These are phyloP conservation scores for Beta lomatogona DNA, from an alignment of 179 eudicot species.

Conservation along the genomic window DNA sequence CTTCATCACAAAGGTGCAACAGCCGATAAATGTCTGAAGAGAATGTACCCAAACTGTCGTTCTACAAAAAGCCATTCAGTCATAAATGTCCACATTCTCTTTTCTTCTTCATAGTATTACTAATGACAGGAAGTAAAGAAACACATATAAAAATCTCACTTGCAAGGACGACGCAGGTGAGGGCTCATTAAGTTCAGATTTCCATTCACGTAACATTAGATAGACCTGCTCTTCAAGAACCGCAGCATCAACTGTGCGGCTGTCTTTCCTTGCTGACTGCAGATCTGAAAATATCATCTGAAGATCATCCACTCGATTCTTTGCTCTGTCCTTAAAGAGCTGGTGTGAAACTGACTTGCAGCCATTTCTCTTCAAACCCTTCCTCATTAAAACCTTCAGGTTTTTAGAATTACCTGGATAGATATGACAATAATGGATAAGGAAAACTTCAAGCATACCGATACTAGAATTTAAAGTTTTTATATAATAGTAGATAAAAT, in stretches of 20 bases:
- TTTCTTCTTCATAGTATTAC: background rate
- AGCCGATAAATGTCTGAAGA: slow-evolving; percentile 84
- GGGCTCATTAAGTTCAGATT: slow-evolving; percentile 89
- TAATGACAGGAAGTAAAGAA: slow-evolving; percentile 10
- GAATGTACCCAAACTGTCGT: slow-evolving; percentile 71
- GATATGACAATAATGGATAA: background rate
- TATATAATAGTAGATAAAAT: background rate
- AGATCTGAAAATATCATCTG: slow-evolving; percentile 81
- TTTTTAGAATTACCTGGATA: slow-evolving; percentile 15
- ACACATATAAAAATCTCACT: slow-evolving; percentile 31
- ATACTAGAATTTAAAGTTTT: background rate
- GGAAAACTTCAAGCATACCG: background rate
- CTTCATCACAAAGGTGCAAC: slow-evolving; percentile 86
- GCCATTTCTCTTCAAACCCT: slow-evolving; percentile 71
- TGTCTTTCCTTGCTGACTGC: slow-evolving; percentile 89
- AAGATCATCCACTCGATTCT: slow-evolving; percentile 95
- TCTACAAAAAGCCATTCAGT: slow-evolving; percentile 50
- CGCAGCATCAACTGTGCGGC: slow-evolving; percentile 74
- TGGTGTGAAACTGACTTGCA: slow-evolving; percentile 85
- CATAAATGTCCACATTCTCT: background rate
- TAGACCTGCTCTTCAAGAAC: slow-evolving; percentile 91
- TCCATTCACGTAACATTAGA: slow-evolving; percentile 97
- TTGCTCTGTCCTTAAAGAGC: slow-evolving; percentile 89
- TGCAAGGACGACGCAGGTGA: slow-evolving; percentile 89
- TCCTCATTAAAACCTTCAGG: slow-evolving; percentile 54